Evolutionary conservation across 371 early-diverging fungal genomes (phyloP), one percentile per base, ranked within the genome.

Genomic region (Smittium mucronatum): DNA sequence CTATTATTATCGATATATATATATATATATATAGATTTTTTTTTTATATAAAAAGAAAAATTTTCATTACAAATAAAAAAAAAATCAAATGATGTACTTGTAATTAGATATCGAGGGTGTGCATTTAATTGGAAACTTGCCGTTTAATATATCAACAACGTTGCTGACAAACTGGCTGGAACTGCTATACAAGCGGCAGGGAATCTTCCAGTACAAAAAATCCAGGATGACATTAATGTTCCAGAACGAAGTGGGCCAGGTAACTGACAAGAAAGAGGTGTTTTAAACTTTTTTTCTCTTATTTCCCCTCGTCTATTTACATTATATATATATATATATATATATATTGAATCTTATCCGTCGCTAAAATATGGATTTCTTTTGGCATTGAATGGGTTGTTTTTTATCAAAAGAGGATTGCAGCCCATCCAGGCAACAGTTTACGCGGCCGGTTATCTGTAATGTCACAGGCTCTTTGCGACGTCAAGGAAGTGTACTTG

Each of bases 191-290:
- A 72, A 73, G 1, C 71, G 69, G 28, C 70, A 83, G 61, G 92
- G 89, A 0, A 74, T 91, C 21, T 92, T 92, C 72, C 76, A 77
- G n/a, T 35, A 71, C 29, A 73, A 78, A 26, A 57, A 73, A 0
- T 81, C 84, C 2, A 84, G 84, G 66, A 87, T 92, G 89, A 87
- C 90, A 21, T 76, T 92, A 32, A 92, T 91, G 91, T 92, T 92
- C 78, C 92, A 92, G 74, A 87, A 85, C 69, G 92, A 92, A 74
- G 92, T 92, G 8, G 92, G 85, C 17, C 79, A 86, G 72, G 85
- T 86, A 81, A 73, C 71, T 70, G 2, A n/a, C 0, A 59, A 8
- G 57, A 2, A 11, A 28, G 29, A 29, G 67, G 29, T 63, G 31
- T 1, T 16, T 21, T 29, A 31, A 8, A 63, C 70, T 57, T 67